Base-by-base conservation (phyloP, 2,329 filamentous ascomycete genomes). In the Sphaerulina populicola region DNA sequence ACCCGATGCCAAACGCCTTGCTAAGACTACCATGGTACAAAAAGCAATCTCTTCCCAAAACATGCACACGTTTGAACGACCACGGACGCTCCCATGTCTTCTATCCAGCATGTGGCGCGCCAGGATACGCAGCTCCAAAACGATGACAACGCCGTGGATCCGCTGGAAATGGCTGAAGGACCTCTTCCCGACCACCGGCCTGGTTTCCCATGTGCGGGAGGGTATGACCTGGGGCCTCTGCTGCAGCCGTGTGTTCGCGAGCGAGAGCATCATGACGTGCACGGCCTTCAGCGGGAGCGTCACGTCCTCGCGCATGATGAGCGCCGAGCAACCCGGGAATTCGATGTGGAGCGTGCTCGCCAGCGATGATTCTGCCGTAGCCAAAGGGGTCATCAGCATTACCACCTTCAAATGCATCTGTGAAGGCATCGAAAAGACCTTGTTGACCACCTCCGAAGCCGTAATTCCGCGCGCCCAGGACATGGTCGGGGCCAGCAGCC, bases 331-430 rank as follows among this genome's bases (percentile, higher is more conserved):
- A 35, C 21, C 49, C 49, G 6, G 29, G 45, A 31, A 52, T 41
- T 6, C 43, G 46, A 39, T 41, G 44, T 33, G 41, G 21, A 6
- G 29, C 38, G n/a, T 38, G 38, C n/a, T 49, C 46, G 11, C 47
- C 51, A 23, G 31, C 14, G 9, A 49, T 36, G 1, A 53, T 44
- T 27, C 38, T 23, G 6, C 31, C 42, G 21, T 47, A 49, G 9
- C 33, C 49, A 40, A 52, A 55, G 3, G 55, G 49, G 31, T 52
- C 54, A 8, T 52, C 54, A 8, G 36, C 30, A 15, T 52, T 36
- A 14, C 42, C 55, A n/a, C 47, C 55, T 23, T 43, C 47, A 18
- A 57, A 55, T 4, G 49, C 44, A 51, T 55, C 50, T 21, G 47
- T 40, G 9, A 53, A 52, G 14, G 44, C 55, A 27, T 53, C 46